These are phyloP conservation scores for Tuber calosporum DNA, from an alignment of 495 filamentous ascomycete species.

Conservation along the genomic window DNA sequence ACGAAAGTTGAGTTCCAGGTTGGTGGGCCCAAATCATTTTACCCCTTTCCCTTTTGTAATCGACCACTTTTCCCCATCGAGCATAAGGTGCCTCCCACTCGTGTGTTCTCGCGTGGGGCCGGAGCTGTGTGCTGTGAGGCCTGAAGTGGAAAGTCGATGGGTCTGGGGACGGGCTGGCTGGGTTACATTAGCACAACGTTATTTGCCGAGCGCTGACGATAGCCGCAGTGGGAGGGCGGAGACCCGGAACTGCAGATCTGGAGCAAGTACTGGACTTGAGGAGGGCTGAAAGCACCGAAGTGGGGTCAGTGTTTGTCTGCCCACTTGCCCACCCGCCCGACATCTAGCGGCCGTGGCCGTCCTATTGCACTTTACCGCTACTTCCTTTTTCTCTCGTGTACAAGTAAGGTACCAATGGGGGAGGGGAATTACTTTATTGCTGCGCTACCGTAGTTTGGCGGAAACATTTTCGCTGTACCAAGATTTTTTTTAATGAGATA, in stretches of 20 bases:
- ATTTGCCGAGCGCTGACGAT: slow-evolving; percentile 25
- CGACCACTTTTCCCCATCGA: slow-evolving; percentile 2
- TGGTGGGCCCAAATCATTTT: slow-evolving; percentile 23
- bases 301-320: slow-evolving; percentile 4
- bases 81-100: background rate
- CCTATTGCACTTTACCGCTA: background rate
- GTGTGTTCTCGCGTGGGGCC: background rate
- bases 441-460: background rate
- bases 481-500: background rate
- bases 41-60: slow-evolving; percentile 15
- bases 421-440: background rate
- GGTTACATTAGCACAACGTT: background rate
- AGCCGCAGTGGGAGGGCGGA: slow-evolving; percentile 51
- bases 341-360: background rate
- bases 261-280: slow-evolving; percentile 65
- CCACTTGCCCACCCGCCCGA: background rate
- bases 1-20: slow-evolving; percentile 52
- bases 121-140: background rate
- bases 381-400: background rate
- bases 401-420: background rate
- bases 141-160: background rate
- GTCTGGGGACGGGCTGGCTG: background rate
- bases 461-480: background rate
- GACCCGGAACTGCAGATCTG: slow-evolving; percentile 56
- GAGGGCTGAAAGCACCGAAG: background rate